These are phyloP conservation scores for Candida odintsovae DNA, from an alignment of 805 yeast genomes.

Conservation along the genomic window DNA sequence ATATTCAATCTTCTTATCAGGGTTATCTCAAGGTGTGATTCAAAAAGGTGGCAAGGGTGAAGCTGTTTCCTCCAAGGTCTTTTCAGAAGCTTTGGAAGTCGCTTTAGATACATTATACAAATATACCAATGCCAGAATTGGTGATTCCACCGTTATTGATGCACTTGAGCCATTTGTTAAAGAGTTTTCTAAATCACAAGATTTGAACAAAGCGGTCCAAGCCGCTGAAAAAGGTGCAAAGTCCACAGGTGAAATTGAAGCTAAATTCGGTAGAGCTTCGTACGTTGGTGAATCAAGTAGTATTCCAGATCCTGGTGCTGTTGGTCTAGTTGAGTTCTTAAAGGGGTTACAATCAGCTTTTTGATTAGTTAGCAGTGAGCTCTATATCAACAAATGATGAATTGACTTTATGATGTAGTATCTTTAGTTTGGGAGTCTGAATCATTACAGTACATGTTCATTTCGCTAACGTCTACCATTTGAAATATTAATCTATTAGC, in stretches of 20 bases:
- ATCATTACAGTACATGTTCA: too few relatives aligned
- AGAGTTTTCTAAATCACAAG: slow-evolving; percentile 43
- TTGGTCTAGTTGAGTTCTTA: slow-evolving; percentile 62
- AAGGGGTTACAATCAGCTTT: slow-evolving; percentile 30
- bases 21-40: slow-evolving; percentile 54
- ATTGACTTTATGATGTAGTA: too few relatives aligned
- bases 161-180: slow-evolving; percentile 84
- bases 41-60: slow-evolving; percentile 24
- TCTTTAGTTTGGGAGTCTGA: too few relatives aligned
- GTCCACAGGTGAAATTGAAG: slow-evolving; percentile 65
- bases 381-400: neutral
- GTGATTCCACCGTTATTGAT: slow-evolving; percentile 86
- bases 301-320: slow-evolving; percentile 95
- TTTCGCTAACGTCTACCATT: too few relatives aligned
- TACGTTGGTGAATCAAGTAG: slow-evolving; percentile 69
- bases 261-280: slow-evolving; percentile 91
- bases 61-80: slow-evolving; percentile 22
- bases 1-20: slow-evolving; percentile 79
- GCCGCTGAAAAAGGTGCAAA: slow-evolving; percentile 78
- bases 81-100: slow-evolving; percentile 43
- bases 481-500: too few relatives aligned
- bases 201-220: slow-evolving; percentile 52
- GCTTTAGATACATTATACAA: slow-evolving; percentile 74
- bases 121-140: slow-evolving; percentile 84
- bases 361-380: neutral